These are phyloP conservation scores for Cercophora scortea DNA, from an alignment of 495 filamentous ascomycete species.

Conservation along the genomic window DNA sequence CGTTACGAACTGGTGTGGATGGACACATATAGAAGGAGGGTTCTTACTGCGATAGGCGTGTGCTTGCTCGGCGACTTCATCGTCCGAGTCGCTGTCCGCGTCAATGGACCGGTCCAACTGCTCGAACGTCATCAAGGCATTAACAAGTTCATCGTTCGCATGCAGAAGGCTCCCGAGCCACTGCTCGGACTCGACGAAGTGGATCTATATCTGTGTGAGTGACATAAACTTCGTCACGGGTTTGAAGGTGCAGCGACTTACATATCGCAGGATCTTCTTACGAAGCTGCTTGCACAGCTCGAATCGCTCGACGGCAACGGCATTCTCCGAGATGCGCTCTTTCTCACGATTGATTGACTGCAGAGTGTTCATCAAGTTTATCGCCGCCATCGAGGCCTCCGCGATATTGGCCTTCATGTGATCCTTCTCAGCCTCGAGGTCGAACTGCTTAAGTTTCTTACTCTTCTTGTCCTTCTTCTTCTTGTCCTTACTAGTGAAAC, in stretches of 20 bases:
- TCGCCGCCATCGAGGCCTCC: constrained; percentile 77
- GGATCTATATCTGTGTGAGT: constrained; percentile 44
- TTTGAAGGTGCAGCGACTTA: constrained; percentile 23
- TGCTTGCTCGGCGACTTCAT: constrained; percentile 49
- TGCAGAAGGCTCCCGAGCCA: constrained; percentile 74
- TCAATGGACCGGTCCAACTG: constrained; percentile 92
- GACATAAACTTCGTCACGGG: background rate
- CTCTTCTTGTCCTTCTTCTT: constrained; percentile 42
- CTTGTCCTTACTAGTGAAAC: constrained; percentile 32
- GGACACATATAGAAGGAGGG: background rate
- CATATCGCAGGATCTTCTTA: constrained; percentile 77
- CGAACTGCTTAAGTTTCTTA: constrained; percentile 58
- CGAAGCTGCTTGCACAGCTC: constrained; percentile 80
- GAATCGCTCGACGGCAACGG: constrained; percentile 65
- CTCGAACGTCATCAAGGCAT: constrained; percentile 90
- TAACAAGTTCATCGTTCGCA: constrained; percentile 78
- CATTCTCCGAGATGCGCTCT: constrained; percentile 79
- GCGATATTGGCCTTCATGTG: constrained; percentile 77
- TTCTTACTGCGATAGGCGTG: constrained; percentile 45
- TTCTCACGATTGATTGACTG: constrained; percentile 87
- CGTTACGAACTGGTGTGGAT: constrained; percentile 10
- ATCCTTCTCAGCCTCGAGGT: constrained; percentile 79
- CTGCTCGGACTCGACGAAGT: constrained; percentile 74
- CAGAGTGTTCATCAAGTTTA: constrained; percentile 82
- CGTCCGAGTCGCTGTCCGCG: constrained; percentile 92